Percentiles rank a stretch among this genome's conserved stretches.
phyloP scores from a whole-genome alignment of 345 rosid species.

The Hypericum androsaemum region DNA sequence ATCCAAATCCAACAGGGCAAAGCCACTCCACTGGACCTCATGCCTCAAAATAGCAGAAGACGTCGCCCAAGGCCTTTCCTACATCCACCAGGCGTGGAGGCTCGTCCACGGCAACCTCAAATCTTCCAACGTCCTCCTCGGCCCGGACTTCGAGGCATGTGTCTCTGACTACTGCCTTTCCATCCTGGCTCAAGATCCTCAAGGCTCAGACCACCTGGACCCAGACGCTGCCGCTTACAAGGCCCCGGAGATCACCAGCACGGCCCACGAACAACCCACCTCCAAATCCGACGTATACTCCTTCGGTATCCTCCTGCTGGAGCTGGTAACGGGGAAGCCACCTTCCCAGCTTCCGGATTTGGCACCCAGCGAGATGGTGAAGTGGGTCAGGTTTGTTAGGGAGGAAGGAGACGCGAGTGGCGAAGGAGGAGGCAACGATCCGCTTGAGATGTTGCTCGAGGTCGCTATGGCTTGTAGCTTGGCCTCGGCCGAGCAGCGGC shows the following conservation, averaged over 20 bases:
- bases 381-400: constrained; percentile 55
- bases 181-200: constrained; percentile 26
- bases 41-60: constrained; percentile 88
- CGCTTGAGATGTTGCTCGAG: constrained; percentile 63
- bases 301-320: constrained; percentile 64
- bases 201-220: constrained; percentile 21
- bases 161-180: constrained; percentile 64
- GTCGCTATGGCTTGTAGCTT: constrained; percentile 58
- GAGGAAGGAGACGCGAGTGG: constrained; percentile 36
- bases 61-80: constrained; percentile 84
- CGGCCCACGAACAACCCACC: constrained; percentile 24
- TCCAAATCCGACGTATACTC: constrained; percentile 67
- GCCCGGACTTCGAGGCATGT: constrained; percentile 89
- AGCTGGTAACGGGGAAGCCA: constrained; percentile 64
- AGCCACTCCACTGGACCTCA: constrained; percentile 94
- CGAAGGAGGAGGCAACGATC: constrained; percentile 31
- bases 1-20: constrained; percentile 68
- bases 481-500: constrained; percentile 76
- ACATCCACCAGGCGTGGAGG: constrained; percentile 94
- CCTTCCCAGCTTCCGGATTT: constrained; percentile 52
- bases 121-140: constrained; percentile 72
- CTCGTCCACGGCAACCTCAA: constrained; percentile 88
- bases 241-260: constrained; percentile 50
- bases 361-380: constrained; percentile 29
- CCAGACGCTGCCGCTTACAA: constrained; percentile 29